Evolutionary conservation across 208 protist species (phyloP), one percentile per base, ranked within the genome.

Genomic region (Crithidia bombi): DNA sequence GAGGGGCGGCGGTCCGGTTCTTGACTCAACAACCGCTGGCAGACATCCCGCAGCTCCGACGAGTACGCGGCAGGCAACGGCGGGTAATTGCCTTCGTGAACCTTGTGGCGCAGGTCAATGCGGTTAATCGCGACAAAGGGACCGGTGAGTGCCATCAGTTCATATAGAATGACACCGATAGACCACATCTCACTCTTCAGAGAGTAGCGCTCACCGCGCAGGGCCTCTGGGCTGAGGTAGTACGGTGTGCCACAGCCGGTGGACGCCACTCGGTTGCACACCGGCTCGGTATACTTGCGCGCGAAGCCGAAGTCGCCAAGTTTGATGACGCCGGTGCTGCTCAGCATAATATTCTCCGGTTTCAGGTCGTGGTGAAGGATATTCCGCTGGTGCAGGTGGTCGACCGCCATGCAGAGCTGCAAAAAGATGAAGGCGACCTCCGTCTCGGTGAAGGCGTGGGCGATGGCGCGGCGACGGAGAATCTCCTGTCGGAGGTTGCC

Each of bases 351-450:
- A 74, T 97, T 97, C 66, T 92, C 84, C 23, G 95, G 95, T 58
- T 97, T 98, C 30, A 98, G 63, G 78, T 98, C 96, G 15, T 95
- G 84, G 70, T 98, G 96, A 4, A 95, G 63, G 26, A 96, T 92
- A 39, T 72, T 61, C n/a, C 81, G 74, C 14, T 67, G 72, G 56
- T 96, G 92, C 14, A 96, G 41, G 69, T 96, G 85, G 46, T 92
- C 51, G 4, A 96, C 65, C 5, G 87, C 91, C 52, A 90, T 63
- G 41, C 77, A 64, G 28, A 94, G 41, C 69, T 94, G 89, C n/a
- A 87, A 35, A 64, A 90, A 93, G 17, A 90, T 36, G 12, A 89
- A 75, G 17, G 64, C 57, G 12, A 81, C 81, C 38, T 93, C 85
- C 52, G 69, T 77, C 54, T 90, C 87, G 25, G 59, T 67, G 65